Conservation (phyloP, 1,284 basidiomycete genomes). For the Fomitopsis betulina region DNA sequence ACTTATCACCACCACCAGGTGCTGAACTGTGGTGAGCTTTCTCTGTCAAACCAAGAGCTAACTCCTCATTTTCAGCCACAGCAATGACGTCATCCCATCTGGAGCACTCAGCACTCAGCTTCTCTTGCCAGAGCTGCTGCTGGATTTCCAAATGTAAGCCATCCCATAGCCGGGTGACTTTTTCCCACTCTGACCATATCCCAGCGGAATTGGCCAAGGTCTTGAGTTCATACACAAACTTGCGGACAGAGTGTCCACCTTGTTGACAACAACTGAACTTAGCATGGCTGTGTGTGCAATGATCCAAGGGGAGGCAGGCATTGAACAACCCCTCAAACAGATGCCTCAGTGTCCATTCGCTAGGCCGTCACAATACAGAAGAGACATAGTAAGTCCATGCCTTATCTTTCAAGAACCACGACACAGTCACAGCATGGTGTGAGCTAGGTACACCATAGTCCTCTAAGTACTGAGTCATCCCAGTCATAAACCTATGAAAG, state of each 20-base stretch:
- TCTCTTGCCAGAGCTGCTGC: constrained; percentile 2
- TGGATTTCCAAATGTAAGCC: constrained; percentile 4
- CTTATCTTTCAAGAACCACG: constrained; percentile 1
- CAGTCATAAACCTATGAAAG: constrained; percentile 10
- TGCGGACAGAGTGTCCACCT: constrained; percentile 1
- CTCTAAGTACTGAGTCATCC: constrained; percentile 9
- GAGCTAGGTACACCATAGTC: neutral
- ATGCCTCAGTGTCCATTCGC: neutral
- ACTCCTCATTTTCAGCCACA: constrained; percentile 7
- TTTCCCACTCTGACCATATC: neutral
- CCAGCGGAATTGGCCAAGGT: constrained; percentile 4
- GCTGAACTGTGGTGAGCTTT: no score
- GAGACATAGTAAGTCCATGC: neutral
- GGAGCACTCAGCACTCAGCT: neutral
- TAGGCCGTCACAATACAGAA: neutral
- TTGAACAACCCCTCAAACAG: constrained; percentile 7
- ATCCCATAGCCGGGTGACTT: constrained; percentile 7
- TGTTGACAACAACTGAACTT: neutral
- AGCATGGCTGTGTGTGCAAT: neutral
- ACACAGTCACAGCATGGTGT: neutral
- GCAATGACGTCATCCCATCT: constrained; percentile 4
- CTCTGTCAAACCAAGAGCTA: neutral
- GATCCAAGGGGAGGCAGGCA: constrained; percentile 5
- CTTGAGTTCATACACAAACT: constrained; percentile 10
- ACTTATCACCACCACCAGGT: no score